Conservation (phyloP, 495 filamentous ascomycete species). For the Parmelia sp. region DNA sequence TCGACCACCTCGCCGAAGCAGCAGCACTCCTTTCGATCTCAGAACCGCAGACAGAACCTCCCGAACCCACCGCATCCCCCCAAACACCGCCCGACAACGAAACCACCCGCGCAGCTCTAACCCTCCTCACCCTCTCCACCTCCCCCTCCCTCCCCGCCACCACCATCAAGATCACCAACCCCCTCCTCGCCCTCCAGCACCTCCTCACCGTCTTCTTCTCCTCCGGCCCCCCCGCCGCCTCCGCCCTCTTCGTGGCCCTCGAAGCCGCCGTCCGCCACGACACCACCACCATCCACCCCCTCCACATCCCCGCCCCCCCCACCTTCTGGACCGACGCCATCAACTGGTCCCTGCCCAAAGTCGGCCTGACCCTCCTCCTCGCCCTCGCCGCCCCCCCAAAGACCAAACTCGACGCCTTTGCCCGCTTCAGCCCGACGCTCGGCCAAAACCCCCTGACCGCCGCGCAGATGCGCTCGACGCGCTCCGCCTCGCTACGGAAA, state of each 20-base stretch:
- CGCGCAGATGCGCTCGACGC: neutral
- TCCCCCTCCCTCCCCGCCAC: neutral
- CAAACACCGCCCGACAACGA: neutral
- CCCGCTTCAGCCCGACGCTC: neutral
- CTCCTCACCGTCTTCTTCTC: neutral
- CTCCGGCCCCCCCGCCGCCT: neutral
- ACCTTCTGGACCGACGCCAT: neutral
- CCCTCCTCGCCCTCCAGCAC: neutral
- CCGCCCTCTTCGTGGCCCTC: neutral
- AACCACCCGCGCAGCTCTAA: neutral
- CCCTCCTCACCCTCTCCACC: neutral
- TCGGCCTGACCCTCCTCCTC: neutral
- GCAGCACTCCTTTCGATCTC: too few species aligned
- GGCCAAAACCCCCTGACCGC: neutral
- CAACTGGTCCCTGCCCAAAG: neutral
- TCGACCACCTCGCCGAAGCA: neutral
- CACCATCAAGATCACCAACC: too few species aligned
- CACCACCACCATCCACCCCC: neutral
- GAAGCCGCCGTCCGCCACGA: neutral
- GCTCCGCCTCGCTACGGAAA: neutral
- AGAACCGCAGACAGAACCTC: too few species aligned
- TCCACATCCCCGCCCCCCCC: neutral
- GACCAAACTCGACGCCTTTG: neutral
- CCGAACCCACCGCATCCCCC: too few species aligned
- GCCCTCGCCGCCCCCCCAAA: neutral